These are phyloP conservation scores for Fusarium nelsonii DNA, from an alignment of 2,329 filamentous ascomycete genomes.

Conservation along the genomic window DNA sequence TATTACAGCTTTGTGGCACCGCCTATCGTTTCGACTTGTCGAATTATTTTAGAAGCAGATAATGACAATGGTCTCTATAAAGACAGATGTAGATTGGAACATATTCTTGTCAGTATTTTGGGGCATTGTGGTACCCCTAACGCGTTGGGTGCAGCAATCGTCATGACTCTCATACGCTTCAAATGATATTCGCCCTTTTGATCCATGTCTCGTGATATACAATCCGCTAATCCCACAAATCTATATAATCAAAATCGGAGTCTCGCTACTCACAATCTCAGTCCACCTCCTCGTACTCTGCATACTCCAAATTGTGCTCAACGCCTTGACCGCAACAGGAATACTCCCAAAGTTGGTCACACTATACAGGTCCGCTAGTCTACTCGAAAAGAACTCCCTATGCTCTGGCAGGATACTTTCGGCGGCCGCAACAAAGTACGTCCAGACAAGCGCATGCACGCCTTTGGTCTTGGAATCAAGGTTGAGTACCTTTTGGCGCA, in stretches of 20 bases:
- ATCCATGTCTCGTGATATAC: background rate
- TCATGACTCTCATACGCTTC: too few relatives aligned
- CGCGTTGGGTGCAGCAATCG: too few relatives aligned
- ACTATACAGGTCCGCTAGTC: constrained; percentile 49
- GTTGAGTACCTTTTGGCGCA: constrained; percentile 49
- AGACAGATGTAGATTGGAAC: too few relatives aligned
- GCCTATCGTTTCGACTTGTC: too few relatives aligned
- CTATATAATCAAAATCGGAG: constrained; percentile 50
- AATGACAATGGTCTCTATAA: too few relatives aligned
- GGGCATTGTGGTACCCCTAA: too few relatives aligned
- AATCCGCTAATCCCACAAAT: too few relatives aligned
- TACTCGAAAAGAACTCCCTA: constrained; percentile 51
- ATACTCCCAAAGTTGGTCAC: constrained; percentile 56
- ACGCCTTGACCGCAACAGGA: constrained; percentile 50
- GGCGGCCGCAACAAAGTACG: constrained; percentile 56
- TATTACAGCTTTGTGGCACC: too few relatives aligned
- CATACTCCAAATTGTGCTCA: constrained; percentile 53
- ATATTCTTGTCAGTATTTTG: too few relatives aligned
- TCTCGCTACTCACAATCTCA: constrained; percentile 47
- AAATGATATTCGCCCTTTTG: background rate
- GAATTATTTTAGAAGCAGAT: too few relatives aligned
- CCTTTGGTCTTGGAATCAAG: constrained; percentile 50
- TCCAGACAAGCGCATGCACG: constrained; percentile 56
- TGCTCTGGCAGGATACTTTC: constrained; percentile 54
- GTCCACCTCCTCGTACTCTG: constrained; percentile 46